Base-by-base conservation (phyloP, 2,329 filamentous ascomycete species). In the Proliferodiscus dingleyae region DNA sequence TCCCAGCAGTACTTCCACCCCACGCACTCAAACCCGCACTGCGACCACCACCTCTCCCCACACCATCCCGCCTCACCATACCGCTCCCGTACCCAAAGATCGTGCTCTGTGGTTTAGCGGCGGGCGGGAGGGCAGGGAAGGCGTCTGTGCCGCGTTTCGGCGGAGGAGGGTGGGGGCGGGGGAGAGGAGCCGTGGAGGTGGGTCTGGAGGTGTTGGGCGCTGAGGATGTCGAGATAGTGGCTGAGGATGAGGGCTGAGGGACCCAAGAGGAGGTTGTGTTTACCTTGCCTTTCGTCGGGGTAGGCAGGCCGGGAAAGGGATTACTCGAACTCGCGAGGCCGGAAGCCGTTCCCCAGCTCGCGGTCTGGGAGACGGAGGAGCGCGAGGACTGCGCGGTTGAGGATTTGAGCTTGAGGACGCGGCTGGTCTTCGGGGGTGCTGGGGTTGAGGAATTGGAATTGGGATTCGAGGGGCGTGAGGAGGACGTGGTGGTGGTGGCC, bases 41-140 rank as follows among this genome's bases (percentile, higher is more conserved):
- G 8, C 49, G 52, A 10, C 61, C 73, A 30, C 71, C 66, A 55
- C 82, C 78, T 34, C 80, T 65, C 37, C 77, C 69, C 13, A 83
- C 78, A n/a, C n/a, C 66, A 55, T 82, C 78, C 33, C 80, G 65
- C 37, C 77, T 69, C 13, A 83, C 78, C 24, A 71, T 58, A 64
- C 3, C 78, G 68, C 4, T 68, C 64, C 79, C 79, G 55, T 82
- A 81, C 2, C 78, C 78, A 44, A 81, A 81, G 36, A 83, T 79
- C 0, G 77, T 80, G 1, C 77, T 80, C 33, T 71, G 70, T 3
- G 78, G 77, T 59, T 83, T 96, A 0, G 86, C 77, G 1, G 89
- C 89, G 0, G 81, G 74, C 0, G 90, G 90, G 1, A 96, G 74
- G 1, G 89, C 83, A 0, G 90, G 91, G 66, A 96, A 96, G 0